Evolutionary conservation across 164 flowering plant genomes (phyloP).

Genomic region (Litsea cubeba): DNA sequence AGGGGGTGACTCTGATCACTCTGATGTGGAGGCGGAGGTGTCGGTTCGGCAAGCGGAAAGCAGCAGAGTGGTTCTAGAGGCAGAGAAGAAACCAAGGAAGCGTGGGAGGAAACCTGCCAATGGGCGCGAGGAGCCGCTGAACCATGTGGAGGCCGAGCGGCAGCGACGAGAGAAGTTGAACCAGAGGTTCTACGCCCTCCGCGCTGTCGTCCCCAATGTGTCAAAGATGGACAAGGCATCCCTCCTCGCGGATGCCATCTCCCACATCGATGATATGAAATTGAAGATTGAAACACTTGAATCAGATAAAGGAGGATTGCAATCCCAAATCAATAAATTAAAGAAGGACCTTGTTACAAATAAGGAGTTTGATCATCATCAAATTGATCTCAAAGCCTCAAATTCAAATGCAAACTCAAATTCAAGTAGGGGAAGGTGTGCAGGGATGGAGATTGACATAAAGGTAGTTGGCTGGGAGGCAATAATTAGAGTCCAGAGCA

Average conservation of each 20-base stretch:
- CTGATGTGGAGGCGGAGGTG: constrained; percentile 88
- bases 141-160: constrained; percentile 95
- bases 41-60: constrained; percentile 70
- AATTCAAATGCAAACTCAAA: constrained; percentile 3
- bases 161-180: constrained; percentile 94
- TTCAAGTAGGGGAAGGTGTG: constrained; percentile 1
- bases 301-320: constrained; percentile 51
- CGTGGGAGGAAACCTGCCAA: constrained; percentile 92
- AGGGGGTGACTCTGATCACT: constrained; percentile 68
- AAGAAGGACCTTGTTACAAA: constrained; percentile 40
- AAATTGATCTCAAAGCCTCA: constrained; percentile 1
- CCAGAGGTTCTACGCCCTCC: constrained; percentile 83
- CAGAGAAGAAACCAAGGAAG: constrained; percentile 72
- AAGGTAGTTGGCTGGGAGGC: constrained; percentile 86
- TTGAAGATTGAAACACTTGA: constrained; percentile 47
- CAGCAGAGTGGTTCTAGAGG: constrained; percentile 44
- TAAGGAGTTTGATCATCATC: constrained; percentile 14
- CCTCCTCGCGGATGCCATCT: constrained; percentile 79
- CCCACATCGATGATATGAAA: constrained; percentile 73
- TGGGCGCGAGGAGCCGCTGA: constrained; percentile 89
- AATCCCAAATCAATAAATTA: constrained; percentile 39
- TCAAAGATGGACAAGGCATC: constrained; percentile 99
- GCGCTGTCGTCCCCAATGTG: constrained; percentile 94
- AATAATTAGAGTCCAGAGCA: constrained; percentile 63
- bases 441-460: constrained; percentile 70